Base-by-base conservation (phyloP, 148 eudicot species). In the Vaccinium darrowii region DNA sequence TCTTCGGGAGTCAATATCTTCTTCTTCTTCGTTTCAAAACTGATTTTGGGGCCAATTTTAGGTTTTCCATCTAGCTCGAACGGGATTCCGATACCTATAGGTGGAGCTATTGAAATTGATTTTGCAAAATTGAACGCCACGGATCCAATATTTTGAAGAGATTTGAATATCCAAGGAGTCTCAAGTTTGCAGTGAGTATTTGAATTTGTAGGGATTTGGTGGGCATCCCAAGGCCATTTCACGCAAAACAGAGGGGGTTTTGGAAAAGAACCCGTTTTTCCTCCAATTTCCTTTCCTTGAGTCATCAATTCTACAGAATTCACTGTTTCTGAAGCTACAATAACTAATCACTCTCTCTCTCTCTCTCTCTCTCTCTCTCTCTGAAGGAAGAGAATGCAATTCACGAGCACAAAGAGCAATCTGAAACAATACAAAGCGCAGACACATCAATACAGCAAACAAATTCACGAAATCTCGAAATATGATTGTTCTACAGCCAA, bases 151-250 rank as follows among this genome's bases (percentile, higher is more conserved):
- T 79, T 92, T 79, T 92, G 92, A 14, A 94, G 74, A 49, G 98
- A 90, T 71, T 92, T 94, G 94, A 94, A 92, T 73, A 94, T 76
- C 93, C 92, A 96, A 54, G 99, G 99, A 3, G 98, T 80, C 51
- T 91, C 95, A 0, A 90, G 81, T 0, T 86, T 85, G 57, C 97
- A 96, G 56, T 6, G 5, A 15, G 87, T 75, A 67, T 79, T 79
- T 76, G 89, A 49, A 57, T 56, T 52, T 76, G 83, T 84, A 33
- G 82, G 85, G 43, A 65, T 79, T 36, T 76, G 86, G 71, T 85
- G 83, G 62, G 43, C 82, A 57, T 39, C 91, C 98, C 98, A 96
- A 67, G 98, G 97, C 91, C 92, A 90, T 83, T 93, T 94, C 11
- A 93, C 65, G 89, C 98, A 94, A 83, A 96, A 93, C 1, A 90